Evolutionary conservation across 2,329 filamentous ascomycete species (phyloP), one percentile per base, ranked within the genome.

Genomic region (Westerdykella ornata): DNA sequence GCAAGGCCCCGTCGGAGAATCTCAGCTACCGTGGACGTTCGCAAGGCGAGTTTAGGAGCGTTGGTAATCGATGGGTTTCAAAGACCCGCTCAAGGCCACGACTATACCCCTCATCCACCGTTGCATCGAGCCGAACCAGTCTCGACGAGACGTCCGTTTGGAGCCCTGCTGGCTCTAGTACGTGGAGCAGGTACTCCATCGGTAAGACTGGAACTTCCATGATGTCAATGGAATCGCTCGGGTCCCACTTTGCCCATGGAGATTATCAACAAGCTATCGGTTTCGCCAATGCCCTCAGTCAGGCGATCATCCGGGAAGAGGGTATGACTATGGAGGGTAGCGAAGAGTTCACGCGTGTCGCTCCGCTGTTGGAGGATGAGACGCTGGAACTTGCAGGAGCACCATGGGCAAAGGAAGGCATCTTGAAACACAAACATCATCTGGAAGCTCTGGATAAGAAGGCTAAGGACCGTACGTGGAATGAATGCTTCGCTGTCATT

Each of bases 381-480:
- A 88, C 84, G 0, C 76, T 98, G 11, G 89, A 94, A 59, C 80
- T 98, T 30, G 81, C 85, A 9, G 92, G 92, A 17, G 87, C 92
- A n/a, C 92, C 92, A 0, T 98, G 92, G 92, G 84, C 94, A 19
- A 98, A 98, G 68, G 92, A 98, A 67, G 92, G 92, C 47, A 87
- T 94, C 54, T 74, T 97, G 15, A 90, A 90, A 53, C 90, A 98
- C 70, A 97, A 97, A 67, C 90, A 96, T 63, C 90, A 97, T 59
- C 76, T 97, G 3, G 90, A 97, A 62, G 81, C 86, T 4, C 75
- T 88, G 28, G 89, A 94, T 52, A 95, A 92, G 70, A 86, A 88
- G 63, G 85, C 89, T 47, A 96, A 90, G 68, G 90, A 97, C 56
- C 79, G 92, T 30, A 90, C 89, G 55, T 98, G 92, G 92, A 82